A percentile compares a stretch with the other conserved stretches of the same genome.
phyloP scores from a whole-genome alignment of 73 alveolate genomes.

The Symbiodinium natans region DNA sequence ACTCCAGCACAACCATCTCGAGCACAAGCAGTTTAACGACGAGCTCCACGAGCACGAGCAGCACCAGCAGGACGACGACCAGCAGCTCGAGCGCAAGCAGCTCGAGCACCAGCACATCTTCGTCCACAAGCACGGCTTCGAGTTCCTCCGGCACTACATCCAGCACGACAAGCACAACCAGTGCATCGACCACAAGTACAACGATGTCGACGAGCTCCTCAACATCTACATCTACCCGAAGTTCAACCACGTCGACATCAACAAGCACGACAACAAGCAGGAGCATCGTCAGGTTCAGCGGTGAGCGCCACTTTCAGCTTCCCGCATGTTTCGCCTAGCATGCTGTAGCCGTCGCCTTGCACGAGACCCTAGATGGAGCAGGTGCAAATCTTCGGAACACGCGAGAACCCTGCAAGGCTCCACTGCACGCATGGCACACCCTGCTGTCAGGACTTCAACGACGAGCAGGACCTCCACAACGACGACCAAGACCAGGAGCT shows the following conservation, averaged over 20 bases:
- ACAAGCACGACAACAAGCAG: not conserved
- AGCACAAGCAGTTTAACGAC: not conserved
- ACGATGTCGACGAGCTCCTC: not conserved
- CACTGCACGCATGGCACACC: too few relatives aligned
- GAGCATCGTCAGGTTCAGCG: not conserved
- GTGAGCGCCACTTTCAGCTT: not conserved
- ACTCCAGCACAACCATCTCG: slow-evolving; percentile 1
- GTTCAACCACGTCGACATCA: not conserved
- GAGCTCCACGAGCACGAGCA: not conserved
- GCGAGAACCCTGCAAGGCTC: too few relatives aligned
- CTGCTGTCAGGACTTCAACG: slow-evolving; percentile 5
- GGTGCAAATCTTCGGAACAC: too few relatives aligned
- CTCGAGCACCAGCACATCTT: not conserved
- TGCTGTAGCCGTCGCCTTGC: not conserved
- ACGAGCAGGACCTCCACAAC: not conserved
- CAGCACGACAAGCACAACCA: not conserved
- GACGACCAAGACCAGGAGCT: not conserved
- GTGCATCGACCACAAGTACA: not conserved
- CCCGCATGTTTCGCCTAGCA: not conserved
- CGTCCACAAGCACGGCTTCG: not conserved
- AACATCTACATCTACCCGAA: too few relatives aligned
- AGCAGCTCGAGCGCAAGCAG: not conserved
- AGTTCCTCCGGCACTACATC: not conserved
- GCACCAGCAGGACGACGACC: not conserved
- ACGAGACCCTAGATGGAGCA: too few relatives aligned